These are phyloP conservation scores for Phanerodontia chrysosporium DNA, from an alignment of 768 basidiomycete species.

Conservation along the genomic window DNA sequence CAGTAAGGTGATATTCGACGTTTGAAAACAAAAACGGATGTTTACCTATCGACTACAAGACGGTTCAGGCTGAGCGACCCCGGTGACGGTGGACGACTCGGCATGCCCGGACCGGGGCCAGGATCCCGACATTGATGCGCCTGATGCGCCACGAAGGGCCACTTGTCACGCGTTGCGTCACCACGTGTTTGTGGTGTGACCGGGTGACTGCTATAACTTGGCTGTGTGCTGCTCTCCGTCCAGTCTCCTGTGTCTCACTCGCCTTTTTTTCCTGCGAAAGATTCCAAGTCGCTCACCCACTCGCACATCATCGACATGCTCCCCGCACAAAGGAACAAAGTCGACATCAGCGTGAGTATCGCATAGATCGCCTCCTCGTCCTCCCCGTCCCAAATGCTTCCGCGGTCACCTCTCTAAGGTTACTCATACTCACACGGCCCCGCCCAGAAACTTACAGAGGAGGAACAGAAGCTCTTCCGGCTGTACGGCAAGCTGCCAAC, in stretches of 20 bases:
- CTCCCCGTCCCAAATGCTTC: not conserved
- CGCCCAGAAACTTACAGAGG: slow-evolving; percentile 68
- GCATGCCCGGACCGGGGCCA: not conserved
- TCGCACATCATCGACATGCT: slow-evolving; percentile 44
- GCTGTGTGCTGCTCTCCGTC: not conserved
- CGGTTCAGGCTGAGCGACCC: too few species aligned
- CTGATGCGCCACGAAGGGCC: slow-evolving; percentile 5
- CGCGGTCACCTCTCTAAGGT: not conserved
- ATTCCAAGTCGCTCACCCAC: too few species aligned
- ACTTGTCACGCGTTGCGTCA: slow-evolving; percentile 4
- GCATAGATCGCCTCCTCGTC: slow-evolving; percentile 13
- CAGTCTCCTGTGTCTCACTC: slow-evolving; percentile 1
- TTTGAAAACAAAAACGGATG: too few species aligned
- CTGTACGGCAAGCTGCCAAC: slow-evolving; percentile 93
- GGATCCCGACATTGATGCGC: not conserved
- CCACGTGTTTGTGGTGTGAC: slow-evolving; percentile 4
- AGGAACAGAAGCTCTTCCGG: slow-evolving; percentile 92
- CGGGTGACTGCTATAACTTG: slow-evolving; percentile 1
- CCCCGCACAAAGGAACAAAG: slow-evolving; percentile 81
- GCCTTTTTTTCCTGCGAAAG: not conserved
- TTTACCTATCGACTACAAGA: too few species aligned
- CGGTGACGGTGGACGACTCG: not conserved
- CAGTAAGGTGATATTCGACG: too few species aligned
- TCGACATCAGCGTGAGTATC: slow-evolving; percentile 82
- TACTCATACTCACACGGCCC: not conserved